Evolutionary conservation across 441 rosid species (phyloP).

Genomic region (Jatropha multifida): DNA sequence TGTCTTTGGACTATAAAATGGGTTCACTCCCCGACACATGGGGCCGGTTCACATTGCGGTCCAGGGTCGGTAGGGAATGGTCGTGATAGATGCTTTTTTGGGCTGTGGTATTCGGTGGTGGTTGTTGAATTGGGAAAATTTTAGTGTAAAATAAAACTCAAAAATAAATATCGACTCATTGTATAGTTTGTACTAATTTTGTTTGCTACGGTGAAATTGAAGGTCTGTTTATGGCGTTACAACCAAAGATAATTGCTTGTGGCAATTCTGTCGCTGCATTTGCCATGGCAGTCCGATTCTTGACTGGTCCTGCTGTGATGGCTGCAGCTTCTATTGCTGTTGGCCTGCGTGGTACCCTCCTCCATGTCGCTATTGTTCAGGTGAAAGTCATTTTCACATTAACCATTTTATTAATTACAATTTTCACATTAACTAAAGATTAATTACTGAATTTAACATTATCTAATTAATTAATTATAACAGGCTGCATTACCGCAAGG

Average conservation of each 20-base stretch:
- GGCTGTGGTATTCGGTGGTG: not conserved
- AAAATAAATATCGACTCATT: not conserved
- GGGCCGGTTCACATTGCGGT: constrained; percentile 43
- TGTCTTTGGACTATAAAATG: constrained; percentile 15
- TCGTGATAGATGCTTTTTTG: constrained; percentile 33
- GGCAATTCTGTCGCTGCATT: constrained; percentile 85
- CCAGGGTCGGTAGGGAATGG: constrained; percentile 44
- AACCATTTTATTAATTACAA: not conserved
- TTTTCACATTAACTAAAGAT: not conserved
- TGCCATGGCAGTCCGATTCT: constrained; percentile 85
- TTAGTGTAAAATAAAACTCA: not conserved
- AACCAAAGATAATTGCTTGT: constrained; percentile 93
- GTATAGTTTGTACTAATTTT: constrained; percentile 9
- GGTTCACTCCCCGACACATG: constrained; percentile 53
- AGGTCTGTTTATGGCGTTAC: constrained; percentile 98
- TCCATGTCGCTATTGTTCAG: constrained; percentile 95
- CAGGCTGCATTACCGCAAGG: constrained; percentile 87
- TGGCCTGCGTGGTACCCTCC: constrained; percentile 82
- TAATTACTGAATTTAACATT: not conserved
- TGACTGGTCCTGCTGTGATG: constrained; percentile 95
- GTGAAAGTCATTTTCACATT: constrained; percentile 28
- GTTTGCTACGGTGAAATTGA: constrained; percentile 22
- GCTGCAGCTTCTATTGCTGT: constrained; percentile 83
- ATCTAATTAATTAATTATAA: not conserved
- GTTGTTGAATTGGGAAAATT: constrained; percentile 19